Evolutionary conservation across 495 filamentous ascomycete genomes (phyloP).

Genomic region (Annulohypoxylon stygium): DNA sequence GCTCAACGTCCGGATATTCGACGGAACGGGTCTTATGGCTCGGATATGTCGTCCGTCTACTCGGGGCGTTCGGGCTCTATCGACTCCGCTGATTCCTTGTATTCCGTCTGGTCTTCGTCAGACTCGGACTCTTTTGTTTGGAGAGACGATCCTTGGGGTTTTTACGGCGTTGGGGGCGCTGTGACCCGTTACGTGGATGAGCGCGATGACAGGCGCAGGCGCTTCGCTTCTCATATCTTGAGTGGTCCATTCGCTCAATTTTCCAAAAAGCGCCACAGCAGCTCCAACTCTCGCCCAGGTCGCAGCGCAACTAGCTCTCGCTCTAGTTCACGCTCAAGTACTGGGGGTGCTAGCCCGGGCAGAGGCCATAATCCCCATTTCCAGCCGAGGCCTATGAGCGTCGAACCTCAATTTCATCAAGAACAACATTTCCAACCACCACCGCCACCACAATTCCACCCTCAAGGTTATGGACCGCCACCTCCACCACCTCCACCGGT

Average conservation of each 20-base stretch:
- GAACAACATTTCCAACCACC: slow-evolving; percentile 25
- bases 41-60: slow-evolving; percentile 47
- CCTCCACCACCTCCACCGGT: slow-evolving; percentile 34
- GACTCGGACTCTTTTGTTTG: slow-evolving; percentile 50
- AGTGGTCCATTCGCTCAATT: slow-evolving; percentile 50
- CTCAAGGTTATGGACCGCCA: slow-evolving; percentile 23
- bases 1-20: slow-evolving; percentile 29
- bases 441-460: slow-evolving; percentile 22
- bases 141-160: slow-evolving; percentile 44
- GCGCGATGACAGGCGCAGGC: slow-evolving; percentile 41
- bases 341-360: slow-evolving; percentile 5
- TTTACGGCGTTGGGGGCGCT: slow-evolving; percentile 48
- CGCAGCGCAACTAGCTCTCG: slow-evolving; percentile 32
- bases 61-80: slow-evolving; percentile 27
- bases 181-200: slow-evolving; percentile 49
- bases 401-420: slow-evolving; percentile 30
- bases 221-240: slow-evolving; percentile 46
- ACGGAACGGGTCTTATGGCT: slow-evolving; percentile 33
- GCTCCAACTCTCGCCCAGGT: slow-evolving; percentile 31
- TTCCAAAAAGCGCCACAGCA: slow-evolving; percentile 41
- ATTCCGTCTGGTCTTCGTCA: slow-evolving; percentile 48
- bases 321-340: slow-evolving; percentile 26
- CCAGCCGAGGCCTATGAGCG: slow-evolving; percentile 13
- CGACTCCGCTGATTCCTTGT: slow-evolving; percentile 37
- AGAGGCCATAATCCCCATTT: slow-evolving; percentile 33